phyloP scores from a whole-genome alignment of 805 yeast genomes.

The Debaryomyces tyrocola region DNA sequence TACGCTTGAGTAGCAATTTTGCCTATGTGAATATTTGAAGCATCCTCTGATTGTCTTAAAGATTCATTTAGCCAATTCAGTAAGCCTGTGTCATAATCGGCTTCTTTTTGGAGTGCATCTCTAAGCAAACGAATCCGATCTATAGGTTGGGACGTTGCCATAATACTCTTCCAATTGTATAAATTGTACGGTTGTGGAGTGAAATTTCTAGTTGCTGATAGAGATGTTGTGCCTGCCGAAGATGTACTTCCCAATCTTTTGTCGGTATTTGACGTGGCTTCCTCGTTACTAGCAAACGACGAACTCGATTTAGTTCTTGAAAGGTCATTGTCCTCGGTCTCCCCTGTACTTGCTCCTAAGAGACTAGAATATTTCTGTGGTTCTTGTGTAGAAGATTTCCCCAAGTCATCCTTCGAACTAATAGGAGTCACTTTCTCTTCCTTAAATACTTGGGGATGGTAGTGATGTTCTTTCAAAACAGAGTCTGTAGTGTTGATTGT shows the following conservation, averaged over 20 bases:
- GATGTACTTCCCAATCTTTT: not conserved
- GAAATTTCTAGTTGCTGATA: not conserved
- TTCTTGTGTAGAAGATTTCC: not conserved
- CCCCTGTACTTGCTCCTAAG: slow-evolving; percentile 9
- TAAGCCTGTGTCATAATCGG: slow-evolving; percentile 55
- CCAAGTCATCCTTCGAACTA: slow-evolving; percentile 10
- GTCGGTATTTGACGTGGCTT: not conserved
- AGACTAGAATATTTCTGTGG: slow-evolving; percentile 26
- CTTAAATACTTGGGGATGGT: slow-evolving; percentile 19
- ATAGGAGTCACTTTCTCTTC: slow-evolving; percentile 28
- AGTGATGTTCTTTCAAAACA: slow-evolving; percentile 21
- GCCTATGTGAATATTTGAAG: slow-evolving; percentile 45
- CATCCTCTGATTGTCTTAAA: slow-evolving; percentile 34
- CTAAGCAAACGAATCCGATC: slow-evolving; percentile 42
- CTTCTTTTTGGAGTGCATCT: slow-evolving; percentile 43
- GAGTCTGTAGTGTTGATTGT: slow-evolving; percentile 18
- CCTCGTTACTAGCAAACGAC: not conserved
- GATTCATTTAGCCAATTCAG: slow-evolving; percentile 54
- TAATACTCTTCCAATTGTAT: slow-evolving; percentile 42
- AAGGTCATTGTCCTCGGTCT: not conserved
- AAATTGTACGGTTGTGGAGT: slow-evolving; percentile 1
- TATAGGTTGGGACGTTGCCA: slow-evolving; percentile 38
- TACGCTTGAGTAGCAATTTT: slow-evolving; percentile 64
- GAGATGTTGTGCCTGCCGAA: not conserved
- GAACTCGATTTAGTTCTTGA: not conserved